Percentiles rank a stretch among this genome's conserved stretches.
Conservation (phyloP, 208 protist genomes). For the Borovskyia barvae region DNA sequence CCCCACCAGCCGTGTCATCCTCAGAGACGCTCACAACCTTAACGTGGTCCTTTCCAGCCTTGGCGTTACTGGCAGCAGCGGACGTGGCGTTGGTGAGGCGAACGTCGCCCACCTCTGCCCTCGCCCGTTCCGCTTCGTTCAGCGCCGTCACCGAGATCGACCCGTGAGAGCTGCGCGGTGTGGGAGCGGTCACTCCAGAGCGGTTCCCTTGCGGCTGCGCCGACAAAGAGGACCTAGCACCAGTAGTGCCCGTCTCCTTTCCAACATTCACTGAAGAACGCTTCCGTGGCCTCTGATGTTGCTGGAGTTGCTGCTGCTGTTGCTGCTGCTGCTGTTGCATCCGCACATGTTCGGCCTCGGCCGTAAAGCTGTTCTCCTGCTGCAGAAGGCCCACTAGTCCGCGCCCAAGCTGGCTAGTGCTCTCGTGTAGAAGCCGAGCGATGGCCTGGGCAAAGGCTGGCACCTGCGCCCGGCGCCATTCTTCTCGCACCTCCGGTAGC, state of each 20-base stretch:
- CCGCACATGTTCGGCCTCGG: constrained; percentile 9
- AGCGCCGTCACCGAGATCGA: too few relatives aligned
- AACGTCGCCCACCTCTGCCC: too few relatives aligned
- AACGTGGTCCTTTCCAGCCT: too few relatives aligned
- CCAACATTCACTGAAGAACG: background rate
- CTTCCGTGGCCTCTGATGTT: background rate
- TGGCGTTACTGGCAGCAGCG: too few relatives aligned
- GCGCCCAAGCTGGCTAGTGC: constrained; percentile 26
- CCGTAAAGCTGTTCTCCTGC: constrained; percentile 34
- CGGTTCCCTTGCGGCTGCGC: background rate
- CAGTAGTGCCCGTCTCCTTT: background rate
- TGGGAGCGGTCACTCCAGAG: too few relatives aligned
- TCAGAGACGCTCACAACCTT: too few relatives aligned
- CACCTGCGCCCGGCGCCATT: constrained; percentile 51
- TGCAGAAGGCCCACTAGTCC: constrained; percentile 43
- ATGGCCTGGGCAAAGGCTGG: constrained; percentile 38
- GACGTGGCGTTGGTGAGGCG: too few relatives aligned
- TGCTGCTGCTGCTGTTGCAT: background rate
- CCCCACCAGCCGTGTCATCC: too few relatives aligned
- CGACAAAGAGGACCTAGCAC: background rate
- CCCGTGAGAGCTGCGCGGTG: too few relatives aligned
- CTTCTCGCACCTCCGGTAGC: constrained; percentile 50
- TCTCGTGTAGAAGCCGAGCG: constrained; percentile 23
- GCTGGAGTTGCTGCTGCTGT: background rate
- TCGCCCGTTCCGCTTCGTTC: too few relatives aligned